These are phyloP conservation scores for Amaranthus cruentus DNA, from an alignment of 148 eudicot species.

Conservation along the genomic window DNA sequence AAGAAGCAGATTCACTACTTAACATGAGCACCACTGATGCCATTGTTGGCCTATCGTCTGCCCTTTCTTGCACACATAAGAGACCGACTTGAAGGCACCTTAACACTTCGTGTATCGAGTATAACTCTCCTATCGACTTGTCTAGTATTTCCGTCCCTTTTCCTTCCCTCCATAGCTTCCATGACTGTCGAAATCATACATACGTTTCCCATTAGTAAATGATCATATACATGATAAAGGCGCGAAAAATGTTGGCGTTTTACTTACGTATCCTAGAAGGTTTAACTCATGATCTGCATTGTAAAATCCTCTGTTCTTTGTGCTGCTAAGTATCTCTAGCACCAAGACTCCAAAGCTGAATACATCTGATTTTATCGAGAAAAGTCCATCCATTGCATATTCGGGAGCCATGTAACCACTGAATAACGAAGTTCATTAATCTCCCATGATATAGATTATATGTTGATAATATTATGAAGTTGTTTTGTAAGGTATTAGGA, in stretches of 20 bases:
- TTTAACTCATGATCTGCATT: slow-evolving; percentile 26
- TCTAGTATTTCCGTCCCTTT: slow-evolving; percentile 54
- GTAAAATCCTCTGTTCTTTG: slow-evolving; percentile 29
- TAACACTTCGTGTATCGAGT: slow-evolving; percentile 38
- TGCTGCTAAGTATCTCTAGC: slow-evolving; percentile 38
- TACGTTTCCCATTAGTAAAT: background rate
- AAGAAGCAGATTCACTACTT: slow-evolving; percentile 47
- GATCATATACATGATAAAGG: background rate
- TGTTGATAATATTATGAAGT: background rate
- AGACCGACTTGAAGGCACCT: slow-evolving; percentile 84
- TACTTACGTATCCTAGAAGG: slow-evolving; percentile 44
- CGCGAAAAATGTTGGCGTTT: background rate
- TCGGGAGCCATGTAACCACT: slow-evolving; percentile 58
- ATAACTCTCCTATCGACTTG: slow-evolving; percentile 30
- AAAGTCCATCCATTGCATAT: slow-evolving; percentile 40
- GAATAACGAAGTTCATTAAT: background rate
- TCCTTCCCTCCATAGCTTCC: slow-evolving; percentile 79
- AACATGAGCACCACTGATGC: slow-evolving; percentile 56
- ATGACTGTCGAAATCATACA: slow-evolving; percentile 39
- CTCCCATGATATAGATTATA: background rate
- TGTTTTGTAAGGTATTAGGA: background rate
- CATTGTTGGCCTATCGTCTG: slow-evolving; percentile 87
- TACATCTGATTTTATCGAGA: slow-evolving; percentile 46
- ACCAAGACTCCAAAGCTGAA: slow-evolving; percentile 50
- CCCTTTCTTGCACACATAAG: slow-evolving; percentile 71